Percentiles rank a stretch among this genome's conserved stretches.
Conservation (phyloP, 306 rosid species). For the Delonix regia region DNA sequence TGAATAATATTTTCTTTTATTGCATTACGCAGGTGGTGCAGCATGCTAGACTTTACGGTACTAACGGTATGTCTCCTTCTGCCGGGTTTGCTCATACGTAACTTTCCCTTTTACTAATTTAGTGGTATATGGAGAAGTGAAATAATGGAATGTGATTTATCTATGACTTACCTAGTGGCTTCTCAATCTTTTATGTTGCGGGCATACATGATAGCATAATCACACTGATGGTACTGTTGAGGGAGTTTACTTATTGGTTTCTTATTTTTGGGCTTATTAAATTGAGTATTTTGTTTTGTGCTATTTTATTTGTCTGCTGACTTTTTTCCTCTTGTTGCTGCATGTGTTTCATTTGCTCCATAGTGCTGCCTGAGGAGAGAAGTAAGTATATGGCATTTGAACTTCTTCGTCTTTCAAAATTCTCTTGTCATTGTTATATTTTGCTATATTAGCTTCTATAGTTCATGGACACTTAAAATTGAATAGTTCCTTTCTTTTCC, state of each 20-base stretch:
- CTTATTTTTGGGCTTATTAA: slow-evolving; percentile 1
- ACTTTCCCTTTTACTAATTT: not conserved
- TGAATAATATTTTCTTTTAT: not conserved
- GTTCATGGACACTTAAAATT: not conserved
- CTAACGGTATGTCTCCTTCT: slow-evolving; percentile 64
- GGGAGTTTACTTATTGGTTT: slow-evolving; percentile 8
- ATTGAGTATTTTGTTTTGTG: slow-evolving; percentile 24
- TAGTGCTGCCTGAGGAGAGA: slow-evolving; percentile 86
- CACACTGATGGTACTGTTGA: slow-evolving; percentile 16
- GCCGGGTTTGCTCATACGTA: slow-evolving; percentile 6
- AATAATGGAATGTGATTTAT: slow-evolving; percentile 31
- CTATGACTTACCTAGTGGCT: not conserved
- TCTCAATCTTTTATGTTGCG: slow-evolving; percentile 1
- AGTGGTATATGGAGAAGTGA: slow-evolving; percentile 11
- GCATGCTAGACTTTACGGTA: slow-evolving; percentile 75
- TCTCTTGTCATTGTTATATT: not conserved
- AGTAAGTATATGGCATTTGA: slow-evolving; percentile 61
- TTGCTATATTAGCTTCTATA: not conserved
- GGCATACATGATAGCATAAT: slow-evolving; percentile 22
- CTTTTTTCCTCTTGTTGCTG: slow-evolving; percentile 35
- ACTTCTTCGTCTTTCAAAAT: slow-evolving; percentile 5
- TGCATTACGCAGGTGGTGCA: slow-evolving; percentile 60
- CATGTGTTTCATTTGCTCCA: slow-evolving; percentile 50
- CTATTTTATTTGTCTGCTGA: slow-evolving; percentile 40
- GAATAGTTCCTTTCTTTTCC: not conserved